Base-by-base conservation (phyloP, 306 rosid genomes). In the Begonia loranthoides region DNA sequence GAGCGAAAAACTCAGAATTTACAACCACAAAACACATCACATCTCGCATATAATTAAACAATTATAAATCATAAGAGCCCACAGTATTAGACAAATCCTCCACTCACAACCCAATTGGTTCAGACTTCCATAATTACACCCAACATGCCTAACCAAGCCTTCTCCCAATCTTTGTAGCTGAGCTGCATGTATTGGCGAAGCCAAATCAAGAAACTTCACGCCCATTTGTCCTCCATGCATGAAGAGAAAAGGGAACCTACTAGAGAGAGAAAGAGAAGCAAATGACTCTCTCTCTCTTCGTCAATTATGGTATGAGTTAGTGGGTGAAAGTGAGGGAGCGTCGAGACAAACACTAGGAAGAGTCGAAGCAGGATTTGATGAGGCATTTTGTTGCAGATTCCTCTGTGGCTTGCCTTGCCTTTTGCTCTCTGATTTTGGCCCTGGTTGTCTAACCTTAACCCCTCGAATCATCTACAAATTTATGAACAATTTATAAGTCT, bases 361-460 rank as follows among this genome's bases (percentile, higher is more conserved):
- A 12, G 57, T 43, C 1, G 47, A 43, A 43, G 47, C 47, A n/a
- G 13, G 13, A n/a, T 43, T 43, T 9, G 47, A 10, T 9, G 14
- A 10, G 13, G 47, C 4, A 9, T 43, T 43, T 70, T 55, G 76
- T 69, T 67, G 84, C 66, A 76, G 81, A 71, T 63, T 76, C 79
- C 72, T 86, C 62, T 82, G 99, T 45, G 75, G 60, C 65, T 86
- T 86, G 61, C 78, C 88, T 4, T 72, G 61, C 70, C 68, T 73
- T 56, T 76, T 75, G 58, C 51, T 71, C 68, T 85, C 97, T 43
- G 84, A 45, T 59, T 82, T 90, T 17, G 61, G 44, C 44, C 87
- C 94, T 15, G 64, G 77, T 70, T 82, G 85, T 69, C 94, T 67
- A 51, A 86, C 99, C 60, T 86, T 86, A 63, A 90, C 99, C 73